Conservation (phyloP, 441 rosid species). For the Syzygium malaccense region DNA sequence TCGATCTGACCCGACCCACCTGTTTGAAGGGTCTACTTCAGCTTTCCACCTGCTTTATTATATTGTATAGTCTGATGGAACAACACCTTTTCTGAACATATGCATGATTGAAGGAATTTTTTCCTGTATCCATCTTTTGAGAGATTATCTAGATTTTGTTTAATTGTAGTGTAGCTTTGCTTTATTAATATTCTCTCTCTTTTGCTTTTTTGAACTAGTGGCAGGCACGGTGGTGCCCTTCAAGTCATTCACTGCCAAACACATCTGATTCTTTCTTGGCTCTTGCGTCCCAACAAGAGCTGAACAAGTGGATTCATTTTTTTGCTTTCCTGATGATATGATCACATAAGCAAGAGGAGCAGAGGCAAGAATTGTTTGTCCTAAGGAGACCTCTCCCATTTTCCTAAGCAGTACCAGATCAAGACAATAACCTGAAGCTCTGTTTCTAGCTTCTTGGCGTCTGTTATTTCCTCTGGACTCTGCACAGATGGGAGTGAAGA, state of each 20-base stretch:
- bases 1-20: no score
- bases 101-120: slow-evolving; percentile 36
- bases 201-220: slow-evolving; percentile 17
- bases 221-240: slow-evolving; percentile 4
- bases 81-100: slow-evolving; percentile 15
- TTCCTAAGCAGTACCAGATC: not conserved
- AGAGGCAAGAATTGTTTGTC: not conserved
- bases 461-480: not conserved
- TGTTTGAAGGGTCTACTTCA: no score
- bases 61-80: slow-evolving; percentile 6
- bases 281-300: not conserved
- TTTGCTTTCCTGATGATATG: not conserved
- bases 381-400: not conserved
- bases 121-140: slow-evolving; percentile 24
- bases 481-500: not conserved
- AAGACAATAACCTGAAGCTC: not conserved
- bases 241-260: not conserved
- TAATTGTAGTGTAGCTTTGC: slow-evolving; percentile 10
- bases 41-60: not conserved
- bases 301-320: not conserved
- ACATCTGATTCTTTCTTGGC: not conserved
- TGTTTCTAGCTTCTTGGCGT: not conserved
- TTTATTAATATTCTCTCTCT: slow-evolving; percentile 24
- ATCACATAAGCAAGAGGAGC: not conserved
- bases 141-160: slow-evolving; percentile 31